Base-by-base conservation (phyloP, 257 asterid species). In the Ocimum tenuiflorum region DNA sequence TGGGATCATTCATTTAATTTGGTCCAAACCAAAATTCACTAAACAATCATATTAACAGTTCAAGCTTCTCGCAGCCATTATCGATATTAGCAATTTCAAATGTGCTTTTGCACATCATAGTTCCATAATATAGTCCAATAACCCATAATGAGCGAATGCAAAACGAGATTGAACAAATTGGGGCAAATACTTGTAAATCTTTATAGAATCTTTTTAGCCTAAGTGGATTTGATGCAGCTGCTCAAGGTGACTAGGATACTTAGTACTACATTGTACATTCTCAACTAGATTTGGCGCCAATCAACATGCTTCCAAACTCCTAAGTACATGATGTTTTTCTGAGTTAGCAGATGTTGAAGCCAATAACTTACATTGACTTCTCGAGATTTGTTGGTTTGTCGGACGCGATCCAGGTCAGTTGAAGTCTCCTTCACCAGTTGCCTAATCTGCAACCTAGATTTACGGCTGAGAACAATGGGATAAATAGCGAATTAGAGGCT, bases 351-450 rank as follows among this genome's bases (percentile, higher is more conserved):
- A 27, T 27, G n/a, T n/a, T n/a, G n/a, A n/a, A n/a, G 22, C 18
- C 35, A 51, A 43, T 33, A 63, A 68, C 81, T 73, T 68, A 73
- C 81, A 49, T 61, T 38, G 33, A 77, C 76, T 50, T 59, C 61
- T 36, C 69, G 29, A 27, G 9, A 70, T 61, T 65, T 65, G 72
- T 70, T 70, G 24, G 68, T 74, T 60, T 70, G 50, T 41, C 74
- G 38, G 6, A 77, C 73, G 39, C 36, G 84, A 57, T 75, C 65
- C 33, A 79, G 77, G 67, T 76, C 75, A 53, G 74, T 62, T 3
- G 81, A 76, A 15, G 81, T 79, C 51, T 76, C 81, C 77, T 71
- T 79, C 67, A 76, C 77, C 77, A 76, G 19, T 29, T 79, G 66
- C 57, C 72, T 67, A 62, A 76, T 76, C 68, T 76, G 74, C 41